These are phyloP conservation scores for Nothophytophthora sp. DNA, from an alignment of 352 stramenopile species.

Conservation along the genomic window DNA sequence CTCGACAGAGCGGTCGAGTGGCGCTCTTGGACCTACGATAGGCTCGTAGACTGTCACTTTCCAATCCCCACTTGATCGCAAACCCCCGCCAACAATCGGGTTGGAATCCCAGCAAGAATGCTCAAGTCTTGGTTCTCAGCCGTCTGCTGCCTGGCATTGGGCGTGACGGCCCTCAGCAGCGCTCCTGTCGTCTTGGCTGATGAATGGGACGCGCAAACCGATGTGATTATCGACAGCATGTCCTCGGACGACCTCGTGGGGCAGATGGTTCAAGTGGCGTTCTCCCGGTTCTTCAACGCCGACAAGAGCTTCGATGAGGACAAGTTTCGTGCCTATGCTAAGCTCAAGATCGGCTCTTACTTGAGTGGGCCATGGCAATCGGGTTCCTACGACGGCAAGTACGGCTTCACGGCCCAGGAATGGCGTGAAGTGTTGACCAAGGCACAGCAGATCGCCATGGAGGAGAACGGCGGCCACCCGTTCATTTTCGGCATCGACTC, in stretches of 20 bases:
- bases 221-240: constrained; percentile 35
- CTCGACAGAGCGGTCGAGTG: neutral
- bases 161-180: constrained; percentile 10
- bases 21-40: neutral
- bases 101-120: constrained; percentile 17
- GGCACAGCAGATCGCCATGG: constrained; percentile 75
- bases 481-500: constrained; percentile 91
- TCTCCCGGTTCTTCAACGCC: constrained; percentile 67
- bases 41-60: constrained; percentile 8
- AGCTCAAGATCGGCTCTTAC: constrained; percentile 85
- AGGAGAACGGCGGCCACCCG: constrained; percentile 59
- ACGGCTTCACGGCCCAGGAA: constrained; percentile 57
- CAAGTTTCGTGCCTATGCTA: constrained; percentile 60
- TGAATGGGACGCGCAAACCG: constrained; percentile 32
- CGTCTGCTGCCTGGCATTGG: constrained; percentile 20
- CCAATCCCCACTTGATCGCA: constrained; percentile 19
- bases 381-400: constrained; percentile 26
- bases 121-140: constrained; percentile 33
- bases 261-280: constrained; percentile 90
- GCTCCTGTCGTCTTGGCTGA: constrained; percentile 14
- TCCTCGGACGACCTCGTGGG: constrained; percentile 52
- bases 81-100: constrained; percentile 5
- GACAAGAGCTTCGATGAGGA: constrained; percentile 60
- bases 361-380: constrained; percentile 66
- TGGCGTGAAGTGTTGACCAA: constrained; percentile 65